A percentile compares a stretch with the other conserved stretches of the same genome.
These are phyloP conservation scores for Aspergillus nidulans DNA, from an alignment of 495 filamentous ascomycete genomes.

Conservation along the genomic window DNA sequence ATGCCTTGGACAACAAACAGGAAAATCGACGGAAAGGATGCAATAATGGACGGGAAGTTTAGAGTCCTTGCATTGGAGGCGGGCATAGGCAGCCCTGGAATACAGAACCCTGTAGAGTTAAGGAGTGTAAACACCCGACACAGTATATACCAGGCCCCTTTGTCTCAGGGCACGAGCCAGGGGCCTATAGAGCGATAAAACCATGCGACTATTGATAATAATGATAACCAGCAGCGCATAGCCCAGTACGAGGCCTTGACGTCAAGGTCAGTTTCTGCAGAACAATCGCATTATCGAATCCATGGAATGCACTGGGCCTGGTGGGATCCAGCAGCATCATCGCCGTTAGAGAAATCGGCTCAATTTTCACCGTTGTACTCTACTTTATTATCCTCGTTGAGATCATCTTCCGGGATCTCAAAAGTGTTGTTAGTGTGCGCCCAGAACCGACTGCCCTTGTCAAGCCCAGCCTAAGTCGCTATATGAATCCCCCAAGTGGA, in stretches of 20 bases:
- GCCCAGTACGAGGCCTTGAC: background rate
- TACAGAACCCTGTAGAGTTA: constrained; percentile 1
- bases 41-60: background rate
- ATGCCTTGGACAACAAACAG: constrained; percentile 1
- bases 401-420: background rate
- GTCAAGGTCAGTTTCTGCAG: background rate
- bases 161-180: constrained; percentile 7
- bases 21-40: background rate
- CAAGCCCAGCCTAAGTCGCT: background rate
- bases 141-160: constrained; percentile 1
- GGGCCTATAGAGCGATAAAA: constrained; percentile 1
- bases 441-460: background rate
- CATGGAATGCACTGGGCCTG: background rate
- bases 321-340: constrained; percentile 4
- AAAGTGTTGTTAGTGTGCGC: background rate
- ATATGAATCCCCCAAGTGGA: background rate
- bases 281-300: background rate
- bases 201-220: constrained; percentile 1
- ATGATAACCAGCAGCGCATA: background rate
- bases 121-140: background rate
- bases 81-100: constrained; percentile 5
- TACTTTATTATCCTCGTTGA: background rate
- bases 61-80: constrained; percentile 18
- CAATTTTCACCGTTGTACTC: background rate
- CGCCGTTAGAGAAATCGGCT: background rate